A percentile compares a stretch with the other conserved stretches of the same genome.
These are phyloP conservation scores for Penicillium cataractarum DNA, from an alignment of 495 filamentous ascomycete genomes.

Conservation along the genomic window DNA sequence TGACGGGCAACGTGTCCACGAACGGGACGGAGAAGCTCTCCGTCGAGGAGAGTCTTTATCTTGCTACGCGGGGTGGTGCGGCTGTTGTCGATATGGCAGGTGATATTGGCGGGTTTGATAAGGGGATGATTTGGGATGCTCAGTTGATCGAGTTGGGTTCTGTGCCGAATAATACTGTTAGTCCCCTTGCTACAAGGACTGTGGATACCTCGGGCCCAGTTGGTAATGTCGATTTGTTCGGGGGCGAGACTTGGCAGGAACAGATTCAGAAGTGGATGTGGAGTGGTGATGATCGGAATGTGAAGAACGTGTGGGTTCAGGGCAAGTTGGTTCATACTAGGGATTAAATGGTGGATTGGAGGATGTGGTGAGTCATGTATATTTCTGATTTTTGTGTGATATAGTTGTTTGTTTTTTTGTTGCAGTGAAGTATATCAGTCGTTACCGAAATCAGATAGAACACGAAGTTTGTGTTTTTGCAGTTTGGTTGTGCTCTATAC, in stretches of 20 bases:
- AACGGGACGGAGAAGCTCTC: slow-evolving; percentile 58
- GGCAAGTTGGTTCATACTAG: slow-evolving; percentile 63
- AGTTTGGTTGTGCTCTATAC: no score
- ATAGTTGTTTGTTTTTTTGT: background rate
- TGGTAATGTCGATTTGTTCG: slow-evolving; percentile 72
- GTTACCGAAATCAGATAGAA: background rate
- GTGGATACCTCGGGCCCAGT: slow-evolving; percentile 17
- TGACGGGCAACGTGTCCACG: slow-evolving; percentile 10
- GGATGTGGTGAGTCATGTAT: background rate
- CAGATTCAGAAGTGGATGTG: slow-evolving; percentile 86
- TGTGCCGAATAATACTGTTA: slow-evolving; percentile 10
- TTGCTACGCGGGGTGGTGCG: slow-evolving; percentile 85
- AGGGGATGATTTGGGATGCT: slow-evolving; percentile 87
- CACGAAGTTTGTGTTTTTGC: no score
- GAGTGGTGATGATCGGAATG: slow-evolving; percentile 86
- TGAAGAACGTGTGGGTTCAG: slow-evolving; percentile 74
- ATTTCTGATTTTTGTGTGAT: background rate
- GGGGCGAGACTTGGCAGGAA: slow-evolving; percentile 79
- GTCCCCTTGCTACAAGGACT: slow-evolving; percentile 9
- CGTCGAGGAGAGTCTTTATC: slow-evolving; percentile 80
- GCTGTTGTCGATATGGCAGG: slow-evolving; percentile 69
- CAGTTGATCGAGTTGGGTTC: slow-evolving; percentile 69
- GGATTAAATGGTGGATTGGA: background rate
- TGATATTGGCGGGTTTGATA: slow-evolving; percentile 74
- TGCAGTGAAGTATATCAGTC: background rate